Percentiles rank a stretch among this genome's conserved stretches.
These are phyloP conservation scores for Chaetoceros muelleri DNA, from an alignment of 108 stramenopile genomes.

Conservation along the genomic window DNA sequence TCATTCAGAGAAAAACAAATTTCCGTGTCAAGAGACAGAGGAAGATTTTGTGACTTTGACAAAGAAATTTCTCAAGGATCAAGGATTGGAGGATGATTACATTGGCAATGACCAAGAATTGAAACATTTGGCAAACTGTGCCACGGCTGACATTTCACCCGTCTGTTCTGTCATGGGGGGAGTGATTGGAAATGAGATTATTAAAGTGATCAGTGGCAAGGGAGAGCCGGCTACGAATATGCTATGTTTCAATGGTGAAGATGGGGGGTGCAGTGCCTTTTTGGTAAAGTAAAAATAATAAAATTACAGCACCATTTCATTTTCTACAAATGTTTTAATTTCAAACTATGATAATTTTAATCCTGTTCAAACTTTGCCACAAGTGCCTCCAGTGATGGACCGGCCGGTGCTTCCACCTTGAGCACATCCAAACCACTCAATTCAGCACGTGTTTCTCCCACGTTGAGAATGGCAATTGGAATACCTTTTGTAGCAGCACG, in stretches of 20 bases:
- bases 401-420: slow-evolving; percentile 41
- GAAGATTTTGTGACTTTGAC: slow-evolving; percentile 23
- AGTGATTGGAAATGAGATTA: slow-evolving; percentile 87
- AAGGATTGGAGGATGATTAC: slow-evolving; percentile 8
- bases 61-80: slow-evolving; percentile 6
- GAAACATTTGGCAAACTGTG: slow-evolving; percentile 34
- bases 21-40: slow-evolving; percentile 10
- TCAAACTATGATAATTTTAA: too few species aligned
- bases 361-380: slow-evolving; percentile 1
- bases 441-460: slow-evolving; percentile 86
- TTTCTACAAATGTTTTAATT: too few species aligned
- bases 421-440: slow-evolving; percentile 37
- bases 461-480: slow-evolving; percentile 77
- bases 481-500: slow-evolving; percentile 40
- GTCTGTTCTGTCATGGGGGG: slow-evolving; percentile 91
- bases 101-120: slow-evolving; percentile 12
- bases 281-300: slow-evolving; percentile 28
- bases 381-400: slow-evolving; percentile 25
- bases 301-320: too few species aligned
- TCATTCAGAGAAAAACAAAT: slow-evolving; percentile 21
- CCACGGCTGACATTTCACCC: slow-evolving; percentile 67
- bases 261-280: slow-evolving; percentile 67
- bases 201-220: slow-evolving; percentile 85
- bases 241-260: slow-evolving; percentile 61
- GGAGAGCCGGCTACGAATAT: slow-evolving; percentile 88